Conservation (phyloP, 306 rosid genomes). For the Hylodesmum podocarpum region DNA sequence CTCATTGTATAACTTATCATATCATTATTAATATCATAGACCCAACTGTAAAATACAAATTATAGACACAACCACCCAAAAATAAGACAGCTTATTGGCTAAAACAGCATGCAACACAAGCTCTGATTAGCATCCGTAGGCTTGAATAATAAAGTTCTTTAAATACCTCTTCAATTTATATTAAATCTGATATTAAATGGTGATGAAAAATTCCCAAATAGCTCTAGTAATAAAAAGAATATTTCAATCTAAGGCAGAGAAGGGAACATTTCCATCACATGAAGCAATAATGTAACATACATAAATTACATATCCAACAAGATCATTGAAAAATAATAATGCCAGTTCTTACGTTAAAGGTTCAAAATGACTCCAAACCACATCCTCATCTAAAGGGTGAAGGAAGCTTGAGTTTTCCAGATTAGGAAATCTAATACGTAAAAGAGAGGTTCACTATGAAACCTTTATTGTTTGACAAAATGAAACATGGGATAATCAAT, state of each 20-base stretch:
- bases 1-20: background rate
- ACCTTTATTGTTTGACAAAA: background rate
- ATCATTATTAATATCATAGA: background rate
- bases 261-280: background rate
- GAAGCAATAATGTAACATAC: slow-evolving; percentile 10
- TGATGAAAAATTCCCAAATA: background rate
- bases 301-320: slow-evolving; percentile 7
- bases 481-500: background rate
- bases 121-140: background rate
- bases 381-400: background rate
- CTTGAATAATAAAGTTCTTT: background rate
- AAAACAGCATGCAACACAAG: slow-evolving; percentile 7
- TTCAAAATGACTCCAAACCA: background rate
- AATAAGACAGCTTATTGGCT: slow-evolving; percentile 1
- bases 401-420: background rate
- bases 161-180: background rate
- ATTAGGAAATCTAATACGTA: background rate
- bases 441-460: background rate
- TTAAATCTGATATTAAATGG: slow-evolving; percentile 8
- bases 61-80: background rate
- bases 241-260: background rate
- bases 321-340: background rate
- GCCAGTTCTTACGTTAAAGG: too few relatives aligned
- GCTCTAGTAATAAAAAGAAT: slow-evolving; percentile 3
- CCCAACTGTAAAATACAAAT: background rate